Evolutionary conservation across 2,329 filamentous ascomycete genomes (phyloP).

Genomic region (Dactylonectria estremocensis): DNA sequence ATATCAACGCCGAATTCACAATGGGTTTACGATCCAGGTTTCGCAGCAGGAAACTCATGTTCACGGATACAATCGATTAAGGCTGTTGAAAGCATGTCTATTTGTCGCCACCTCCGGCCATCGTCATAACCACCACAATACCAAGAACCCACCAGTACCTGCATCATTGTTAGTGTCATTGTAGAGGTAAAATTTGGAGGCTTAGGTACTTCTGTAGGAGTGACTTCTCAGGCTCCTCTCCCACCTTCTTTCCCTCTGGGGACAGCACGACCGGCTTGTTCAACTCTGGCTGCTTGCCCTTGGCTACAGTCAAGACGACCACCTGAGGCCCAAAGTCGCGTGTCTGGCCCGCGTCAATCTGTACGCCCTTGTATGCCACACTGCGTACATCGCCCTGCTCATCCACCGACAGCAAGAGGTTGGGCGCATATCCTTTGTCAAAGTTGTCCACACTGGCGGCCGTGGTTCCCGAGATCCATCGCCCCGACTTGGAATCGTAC

Average conservation of each 20-base stretch:
- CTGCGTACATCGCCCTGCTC: constrained; percentile 62
- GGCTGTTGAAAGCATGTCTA: constrained; percentile 52
- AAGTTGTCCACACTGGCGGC: constrained; percentile 72
- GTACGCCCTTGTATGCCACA: constrained; percentile 68
- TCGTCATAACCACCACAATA: constrained; percentile 66
- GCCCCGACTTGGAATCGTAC: constrained; percentile 63
- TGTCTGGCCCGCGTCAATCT: constrained; percentile 75
- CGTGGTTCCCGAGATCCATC: constrained; percentile 70
- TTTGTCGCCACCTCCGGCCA: constrained; percentile 69
- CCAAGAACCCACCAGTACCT: constrained; percentile 79
- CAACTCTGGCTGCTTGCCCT: constrained; percentile 70
- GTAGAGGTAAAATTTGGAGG: constrained; percentile 32
- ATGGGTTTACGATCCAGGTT: background rate
- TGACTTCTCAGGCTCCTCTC: constrained; percentile 72
- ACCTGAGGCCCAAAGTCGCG: constrained; percentile 76
- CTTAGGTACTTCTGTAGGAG: constrained; percentile 79
- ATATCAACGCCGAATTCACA: background rate
- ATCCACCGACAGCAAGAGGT: constrained; percentile 68
- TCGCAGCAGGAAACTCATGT: background rate
- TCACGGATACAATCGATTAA: constrained; percentile 12
- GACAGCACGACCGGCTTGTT: constrained; percentile 76
- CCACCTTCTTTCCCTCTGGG: constrained; percentile 72
- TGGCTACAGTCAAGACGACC: constrained; percentile 62
- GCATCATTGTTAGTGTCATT: constrained; percentile 52
- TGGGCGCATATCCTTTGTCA: constrained; percentile 72